These are phyloP conservation scores for Fomitopsis pinicola DNA, from an alignment of 1,284 basidiomycete genomes.

Conservation along the genomic window DNA sequence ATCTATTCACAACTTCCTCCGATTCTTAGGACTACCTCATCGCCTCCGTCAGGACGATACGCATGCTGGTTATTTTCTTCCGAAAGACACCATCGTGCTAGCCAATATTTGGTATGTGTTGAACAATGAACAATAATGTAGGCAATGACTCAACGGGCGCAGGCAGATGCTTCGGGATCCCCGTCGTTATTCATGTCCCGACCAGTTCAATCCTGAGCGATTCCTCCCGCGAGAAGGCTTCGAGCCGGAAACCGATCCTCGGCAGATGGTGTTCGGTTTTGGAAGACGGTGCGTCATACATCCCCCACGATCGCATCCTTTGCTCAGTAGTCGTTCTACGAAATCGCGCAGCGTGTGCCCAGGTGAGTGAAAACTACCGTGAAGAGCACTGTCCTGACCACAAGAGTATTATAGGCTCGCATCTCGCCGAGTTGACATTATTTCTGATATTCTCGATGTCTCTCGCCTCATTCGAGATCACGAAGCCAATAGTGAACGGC, in stretches of 20 bases:
- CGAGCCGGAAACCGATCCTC: conserved; percentile 20
- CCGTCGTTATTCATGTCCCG: conserved; percentile 23
- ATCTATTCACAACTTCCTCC: no score
- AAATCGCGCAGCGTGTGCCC: conserved; percentile 16
- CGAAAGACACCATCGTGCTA: conserved; percentile 24
- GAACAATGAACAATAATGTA: no score
- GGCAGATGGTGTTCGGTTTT: conserved; percentile 24
- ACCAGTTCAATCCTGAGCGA: conserved; percentile 26
- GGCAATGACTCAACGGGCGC: background rate
- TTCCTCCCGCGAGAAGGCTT: conserved; percentile 16
- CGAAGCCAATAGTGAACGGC: conserved; percentile 21
- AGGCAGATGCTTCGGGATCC: conserved; percentile 30
- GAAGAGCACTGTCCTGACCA: background rate
- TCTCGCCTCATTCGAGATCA: conserved; percentile 28
- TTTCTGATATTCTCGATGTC: conserved; percentile 25
- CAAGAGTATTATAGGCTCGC: conserved; percentile 9
- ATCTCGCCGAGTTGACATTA: conserved; percentile 28
- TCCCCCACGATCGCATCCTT: background rate
- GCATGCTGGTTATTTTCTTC: conserved; percentile 24
- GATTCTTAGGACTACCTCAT: conserved; percentile 21
- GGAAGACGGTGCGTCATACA: conserved; percentile 20
- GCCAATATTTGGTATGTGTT: conserved; percentile 19
- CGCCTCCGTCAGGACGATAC: conserved; percentile 23
- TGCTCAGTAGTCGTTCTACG: background rate
- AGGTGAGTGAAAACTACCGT: conserved; percentile 1